Evolutionary conservation across 2,329 filamentous ascomycete genomes (phyloP), one percentile per base, ranked within the genome.

Genomic region (Metarhizium robertsii): DNA sequence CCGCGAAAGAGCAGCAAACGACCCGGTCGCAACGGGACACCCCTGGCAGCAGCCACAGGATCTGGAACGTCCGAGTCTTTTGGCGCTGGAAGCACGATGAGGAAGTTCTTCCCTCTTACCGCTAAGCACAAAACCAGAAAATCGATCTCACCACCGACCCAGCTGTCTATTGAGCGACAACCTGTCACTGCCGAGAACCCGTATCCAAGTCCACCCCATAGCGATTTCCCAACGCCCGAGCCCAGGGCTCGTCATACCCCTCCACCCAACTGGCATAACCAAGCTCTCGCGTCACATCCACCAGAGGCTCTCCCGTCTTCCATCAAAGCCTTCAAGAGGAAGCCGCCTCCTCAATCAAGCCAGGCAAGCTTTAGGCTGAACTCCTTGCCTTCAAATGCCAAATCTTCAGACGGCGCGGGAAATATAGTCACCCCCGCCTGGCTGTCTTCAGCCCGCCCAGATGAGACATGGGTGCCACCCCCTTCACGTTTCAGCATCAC

Each of bases 401-500:
- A 46, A 6, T 42, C 54, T 18, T 42, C 57, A 57, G 66, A 68
- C n/a, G 60, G 65, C n/a, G 59, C 60, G 25, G 55, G 58, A 46
- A 61, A 55, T 58, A 49, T 50, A 14, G 32, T 45, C 32, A 13
- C 36, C 11, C 59, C 38, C 55, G 55, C 6, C 60, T 63, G 52
- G 42, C 57, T 66, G 46, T 46, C 50, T 29, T 58, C 50, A 32
- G 51, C 53, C 11, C 32, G 40, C 29, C 8, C 67, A 20, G 64
- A 72, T 13, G 63, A 67, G 57, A 56, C 77, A 42, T 77, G 76
- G 73, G 69, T 72, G 13, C 77, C 81, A 55, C 80, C 81, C 6
- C 68, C 73, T 2, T 86, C 83, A 51, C 79, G 80, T 49, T 87
- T 86, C 67, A 87, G 83, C 68, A 73, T 80, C 59, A 84, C 81